phyloP scores from a whole-genome alignment of 352 stramenopile genomes.

The Plasmopara viticola region DNA sequence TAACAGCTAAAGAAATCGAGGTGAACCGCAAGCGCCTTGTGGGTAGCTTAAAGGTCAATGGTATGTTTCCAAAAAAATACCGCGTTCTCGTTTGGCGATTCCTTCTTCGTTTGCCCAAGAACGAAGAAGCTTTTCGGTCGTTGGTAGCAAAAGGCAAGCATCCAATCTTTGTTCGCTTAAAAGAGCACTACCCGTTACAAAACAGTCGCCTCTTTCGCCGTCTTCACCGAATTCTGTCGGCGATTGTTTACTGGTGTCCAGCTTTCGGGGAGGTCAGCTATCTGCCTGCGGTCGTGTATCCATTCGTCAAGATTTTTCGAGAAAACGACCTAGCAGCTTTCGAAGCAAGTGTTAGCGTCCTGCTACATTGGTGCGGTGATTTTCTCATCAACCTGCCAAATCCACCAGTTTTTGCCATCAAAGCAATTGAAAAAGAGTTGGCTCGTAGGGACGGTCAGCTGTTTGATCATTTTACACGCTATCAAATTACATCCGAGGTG shows the following conservation, averaged over 20 bases:
- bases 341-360: constrained; percentile 75
- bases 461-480: constrained; percentile 66
- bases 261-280: constrained; percentile 84
- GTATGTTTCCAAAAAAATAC: constrained; percentile 77
- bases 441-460: constrained; percentile 64
- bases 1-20: constrained; percentile 37
- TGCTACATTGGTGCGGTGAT: constrained; percentile 81
- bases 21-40: constrained; percentile 60
- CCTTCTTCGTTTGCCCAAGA: constrained; percentile 76
- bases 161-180: constrained; percentile 53
- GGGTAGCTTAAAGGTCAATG: constrained; percentile 59
- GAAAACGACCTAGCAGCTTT: constrained; percentile 88
- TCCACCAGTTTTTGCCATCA: constrained; percentile 67
- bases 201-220: constrained; percentile 68
- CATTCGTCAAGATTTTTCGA: constrained; percentile 83
- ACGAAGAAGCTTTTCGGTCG: constrained; percentile 66
- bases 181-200: constrained; percentile 75
- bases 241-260: constrained; percentile 87
- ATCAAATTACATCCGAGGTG: constrained; percentile 48
- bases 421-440: constrained; percentile 62
- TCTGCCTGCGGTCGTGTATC: constrained; percentile 79
- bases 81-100: constrained; percentile 81
- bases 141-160: constrained; percentile 77
- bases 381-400: constrained; percentile 83
- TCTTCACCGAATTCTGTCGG: constrained; percentile 73